Base-by-base conservation (phyloP, 2,329 filamentous ascomycete genomes). In the Fusarium sp. region DNA sequence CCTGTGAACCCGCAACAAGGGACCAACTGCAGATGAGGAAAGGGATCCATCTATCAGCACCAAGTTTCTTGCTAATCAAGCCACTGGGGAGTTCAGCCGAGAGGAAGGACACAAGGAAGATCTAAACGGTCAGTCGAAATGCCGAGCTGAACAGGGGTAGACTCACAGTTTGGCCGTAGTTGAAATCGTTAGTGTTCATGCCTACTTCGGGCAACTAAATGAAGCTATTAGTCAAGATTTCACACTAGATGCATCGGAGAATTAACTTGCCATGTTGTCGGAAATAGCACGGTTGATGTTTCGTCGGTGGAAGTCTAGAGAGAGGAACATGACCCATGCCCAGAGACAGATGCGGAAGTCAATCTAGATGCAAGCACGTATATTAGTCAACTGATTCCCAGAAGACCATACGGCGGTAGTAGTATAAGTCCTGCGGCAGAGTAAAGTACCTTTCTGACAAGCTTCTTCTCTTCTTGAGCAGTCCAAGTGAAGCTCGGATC, bases 1-100 rank as follows among this genome's bases (percentile, higher is more conserved):
- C 82, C 59, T 85, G 84, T 1, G 78, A 80, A 1, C 79, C 78
- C 5, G 82, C 80, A 13, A 84, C 79, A 18, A 85, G 74, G 1
- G 82, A 84, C 83, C 84, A 85, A 16, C 73, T 72, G 30, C 81
- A 79, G 57, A 85, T 83, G 51, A 84, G 80, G 31, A 81, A 80
- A 0, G 83, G 84, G 13, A 86, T 85, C 83, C 83, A 85, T 55
- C 77, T 68, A 70, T 87, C 85, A 1, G 86, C 85, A 15, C 86
- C 86, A 13, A 88, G 74, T 58, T 85, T 85, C 78, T 88, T 88
- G 61, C 84, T 86, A 56, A 88, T 79, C 7, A 88, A 77, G 22
- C 85, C 85, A 53, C 85, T 86, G 7, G 86, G 86, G 1, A 88
- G 77, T 48, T 87, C 86, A 9, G 86, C 85, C 2, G 82, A 80